Evolutionary conservation across 2,329 filamentous ascomycete species (phyloP), one percentile per base, ranked within the genome.

Genomic region (Elsinoe ampelina): DNA sequence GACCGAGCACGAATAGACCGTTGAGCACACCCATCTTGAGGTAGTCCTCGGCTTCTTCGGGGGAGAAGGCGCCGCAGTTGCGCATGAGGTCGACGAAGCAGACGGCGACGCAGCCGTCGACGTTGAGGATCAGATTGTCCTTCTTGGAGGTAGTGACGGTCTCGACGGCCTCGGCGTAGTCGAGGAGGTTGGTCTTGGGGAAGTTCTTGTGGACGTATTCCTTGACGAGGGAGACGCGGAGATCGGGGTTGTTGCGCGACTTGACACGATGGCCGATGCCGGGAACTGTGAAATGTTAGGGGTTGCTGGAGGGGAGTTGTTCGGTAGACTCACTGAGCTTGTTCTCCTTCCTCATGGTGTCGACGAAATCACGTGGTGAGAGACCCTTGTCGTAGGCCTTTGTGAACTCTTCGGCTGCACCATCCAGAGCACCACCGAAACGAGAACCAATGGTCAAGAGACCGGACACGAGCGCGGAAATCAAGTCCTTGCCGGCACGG

Each of bases 251-350:
- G 83, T 97, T 96, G 69, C 93, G 87, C 64, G 93, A 98, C 84
- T 98, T 98, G 81, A 98, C 89, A 76, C 91, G 89, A 83, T 98
- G 93, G 67, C 93, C 93, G 68, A 98, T 98, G 81, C 93, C 93
- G 62, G 93, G 93, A 67, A 98, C 80, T 83, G 59, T 7, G 26
- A 48, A 36, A n/a, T 41, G 63, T 72, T 65, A 72, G 69, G 52
- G 39, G 58, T 63, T 11, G 47, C 17, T 12, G 10, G 13, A 41
- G 12, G 10, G 17, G 10, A 43, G 17, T 34, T 20, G 43, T n/a
- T n/a, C n/a, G 30, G 22, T 39, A 15, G 15, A 77, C 80, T 70
- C 77, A 83, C 80, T 97, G 67, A 98, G 90, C 83, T 97, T 98
- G 86, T 98, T 98, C 78, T 93, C 89, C 82, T 97, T 98, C 76